Conservation (phyloP, 179 eudicot genomes). For the Carnegiea gigantea region DNA sequence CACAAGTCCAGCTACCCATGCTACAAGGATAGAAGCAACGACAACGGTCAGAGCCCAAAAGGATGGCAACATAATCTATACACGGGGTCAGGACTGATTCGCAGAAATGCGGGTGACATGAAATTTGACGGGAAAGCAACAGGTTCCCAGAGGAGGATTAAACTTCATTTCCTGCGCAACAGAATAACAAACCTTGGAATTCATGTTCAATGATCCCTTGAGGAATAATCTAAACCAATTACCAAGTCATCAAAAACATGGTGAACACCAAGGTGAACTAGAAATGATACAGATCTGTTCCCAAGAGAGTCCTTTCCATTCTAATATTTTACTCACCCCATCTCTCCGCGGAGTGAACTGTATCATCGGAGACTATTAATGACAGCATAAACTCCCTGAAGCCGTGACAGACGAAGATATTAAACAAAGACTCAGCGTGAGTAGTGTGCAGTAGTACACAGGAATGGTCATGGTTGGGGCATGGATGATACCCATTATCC, state of each 20-base stretch:
- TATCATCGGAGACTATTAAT: not conserved
- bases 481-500: too few relatives aligned
- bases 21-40: slow-evolving; percentile 38
- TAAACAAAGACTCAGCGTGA: not conserved
- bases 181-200: too few relatives aligned
- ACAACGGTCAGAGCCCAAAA: slow-evolving; percentile 8
- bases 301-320: too few relatives aligned
- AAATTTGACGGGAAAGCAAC: not conserved
- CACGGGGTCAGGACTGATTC: not conserved
- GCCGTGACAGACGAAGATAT: not conserved
- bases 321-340: not conserved
- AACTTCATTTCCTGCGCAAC: not conserved
- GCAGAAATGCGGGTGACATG: not conserved
- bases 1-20: slow-evolving; percentile 78
- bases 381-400: not conserved
- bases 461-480: not conserved
- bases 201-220: too few relatives aligned
- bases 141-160: not conserved
- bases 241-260: too few relatives aligned
- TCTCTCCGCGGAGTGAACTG: not conserved
- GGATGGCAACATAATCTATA: not conserved
- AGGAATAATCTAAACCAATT: too few relatives aligned
- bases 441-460: not conserved
- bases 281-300: not conserved
- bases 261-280: not conserved